Evolutionary conservation across 345 rosid genomes (phyloP), one percentile per base, ranked within the genome.

Genomic region (Gossypium australe): DNA sequence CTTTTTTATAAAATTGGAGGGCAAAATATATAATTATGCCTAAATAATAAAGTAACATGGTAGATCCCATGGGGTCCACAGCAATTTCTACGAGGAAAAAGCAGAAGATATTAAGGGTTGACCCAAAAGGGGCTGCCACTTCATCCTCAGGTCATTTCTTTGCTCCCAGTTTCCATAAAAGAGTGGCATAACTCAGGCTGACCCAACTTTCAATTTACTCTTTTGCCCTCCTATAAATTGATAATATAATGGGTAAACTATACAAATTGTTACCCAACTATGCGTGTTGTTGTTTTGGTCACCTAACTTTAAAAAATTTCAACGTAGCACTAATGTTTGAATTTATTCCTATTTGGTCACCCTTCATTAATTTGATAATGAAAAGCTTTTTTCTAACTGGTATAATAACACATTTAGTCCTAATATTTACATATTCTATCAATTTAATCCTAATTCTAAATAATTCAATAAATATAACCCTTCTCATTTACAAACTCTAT

Each of bases 151-250:
- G 59, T 75, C 74, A 68, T 76, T 78, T 62, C 62, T 53, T 53
- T 48, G 22, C 12, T 67, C 76, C 70, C 82, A 47, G 59, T 71
- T 62, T 62, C 67, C 80, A 48, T 27, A 51, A 49, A 84, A 65
- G 81, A 75, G 77, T 47, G 76, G 63, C 87, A 81, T 76, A 77
- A 69, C 72, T 79, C 75, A 72, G 75, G 81, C 86, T 78, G 79
- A 79, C 73, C 49, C 71, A 61, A 58, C 72, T 80, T 52, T 2
- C 4, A 3, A 17, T 60, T 76, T 67, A 56, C 79, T 13, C 24
- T 41, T 70, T 20, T 66, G 4, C 70, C 79, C 62, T 45, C 6
- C 41, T 34, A 5, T 34, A 5, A 34, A 34, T 34, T 34, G 41
- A 34, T 34, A 34, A 5, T 34, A 34, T 5, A 34, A 34, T 4